Conservation (phyloP, 805 yeast genomes). For the Cephaloascus fragrans region DNA sequence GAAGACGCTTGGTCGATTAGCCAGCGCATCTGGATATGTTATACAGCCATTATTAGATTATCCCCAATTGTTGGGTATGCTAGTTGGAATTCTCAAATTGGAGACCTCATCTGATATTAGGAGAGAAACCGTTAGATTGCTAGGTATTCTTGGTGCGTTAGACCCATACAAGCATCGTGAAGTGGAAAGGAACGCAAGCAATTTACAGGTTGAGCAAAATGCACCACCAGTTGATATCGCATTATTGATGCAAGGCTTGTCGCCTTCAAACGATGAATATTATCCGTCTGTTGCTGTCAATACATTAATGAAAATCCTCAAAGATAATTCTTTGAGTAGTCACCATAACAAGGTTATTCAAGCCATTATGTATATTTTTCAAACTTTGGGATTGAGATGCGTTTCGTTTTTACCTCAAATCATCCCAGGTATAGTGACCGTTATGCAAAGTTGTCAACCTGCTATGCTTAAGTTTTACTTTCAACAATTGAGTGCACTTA, state of each 20-base stretch:
- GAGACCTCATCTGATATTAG: slow-evolving; percentile 68
- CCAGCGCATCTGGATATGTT: slow-evolving; percentile 90
- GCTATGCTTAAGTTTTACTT: slow-evolving; percentile 80
- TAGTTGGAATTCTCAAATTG: slow-evolving; percentile 72
- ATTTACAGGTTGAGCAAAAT: slow-evolving; percentile 56
- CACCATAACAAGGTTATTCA: slow-evolving; percentile 93
- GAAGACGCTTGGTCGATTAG: slow-evolving; percentile 76
- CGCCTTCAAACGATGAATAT: slow-evolving; percentile 88
- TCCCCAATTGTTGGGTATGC: slow-evolving; percentile 77
- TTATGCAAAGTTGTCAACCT: slow-evolving; percentile 74
- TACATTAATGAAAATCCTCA: slow-evolving; percentile 71
- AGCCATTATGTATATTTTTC: slow-evolving; percentile 85
- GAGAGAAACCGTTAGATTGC: slow-evolving; percentile 77
- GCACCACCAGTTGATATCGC: slow-evolving; percentile 89
- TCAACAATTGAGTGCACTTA: slow-evolving; percentile 75
- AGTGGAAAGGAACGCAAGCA: slow-evolving; percentile 64
- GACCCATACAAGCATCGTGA: slow-evolving; percentile 95
- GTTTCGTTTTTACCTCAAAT: slow-evolving; percentile 83
- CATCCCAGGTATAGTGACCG: slow-evolving; percentile 77
- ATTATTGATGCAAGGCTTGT: slow-evolving; percentile 83
- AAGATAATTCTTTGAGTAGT: slow-evolving; percentile 73
- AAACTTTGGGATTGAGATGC: slow-evolving; percentile 79
- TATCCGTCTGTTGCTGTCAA: slow-evolving; percentile 92
- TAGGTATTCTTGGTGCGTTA: slow-evolving; percentile 92
- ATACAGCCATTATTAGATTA: slow-evolving; percentile 88